Conservation (phyloP, 1,284 basidiomycete genomes). For the Garcileccinum viscosum region DNA sequence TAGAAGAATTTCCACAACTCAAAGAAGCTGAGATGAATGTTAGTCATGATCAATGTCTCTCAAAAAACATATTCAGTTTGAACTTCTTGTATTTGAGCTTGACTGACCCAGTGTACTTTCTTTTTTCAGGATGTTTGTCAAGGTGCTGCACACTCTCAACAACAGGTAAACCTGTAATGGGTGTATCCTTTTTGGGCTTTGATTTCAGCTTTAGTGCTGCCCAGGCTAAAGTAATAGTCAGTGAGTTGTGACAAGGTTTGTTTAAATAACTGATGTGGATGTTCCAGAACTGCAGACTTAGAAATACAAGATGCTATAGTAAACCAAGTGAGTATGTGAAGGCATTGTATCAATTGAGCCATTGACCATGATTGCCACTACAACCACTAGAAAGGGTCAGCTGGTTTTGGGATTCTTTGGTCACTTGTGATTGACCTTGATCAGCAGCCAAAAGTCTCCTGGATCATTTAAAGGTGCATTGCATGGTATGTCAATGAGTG, state of each 20-base stretch:
- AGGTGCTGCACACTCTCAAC: no score
- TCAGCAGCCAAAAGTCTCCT: background rate
- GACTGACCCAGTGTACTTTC: background rate
- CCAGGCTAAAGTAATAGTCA: background rate
- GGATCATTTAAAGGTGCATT: background rate
- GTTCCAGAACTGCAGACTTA: background rate
- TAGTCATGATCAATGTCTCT: no score
- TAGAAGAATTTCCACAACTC: no score
- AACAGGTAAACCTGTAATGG: background rate
- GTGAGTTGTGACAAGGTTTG: background rate
- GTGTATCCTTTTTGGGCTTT: background rate
- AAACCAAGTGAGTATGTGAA: background rate
- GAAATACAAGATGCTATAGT: background rate
- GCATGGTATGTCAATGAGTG: background rate
- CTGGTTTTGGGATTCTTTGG: background rate
- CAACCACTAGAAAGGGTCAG: background rate
- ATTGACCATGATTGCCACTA: background rate
- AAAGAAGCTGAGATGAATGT: no score
- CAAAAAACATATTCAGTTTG: no score
- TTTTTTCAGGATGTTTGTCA: background rate
- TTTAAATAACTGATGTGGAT: background rate
- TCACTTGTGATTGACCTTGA: background rate
- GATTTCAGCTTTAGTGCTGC: background rate
- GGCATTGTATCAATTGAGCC: background rate
- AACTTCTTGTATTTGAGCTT: no score